These are phyloP conservation scores for Epichloe amarillans DNA, from an alignment of 2,329 filamentous ascomycete species.

Conservation along the genomic window DNA sequence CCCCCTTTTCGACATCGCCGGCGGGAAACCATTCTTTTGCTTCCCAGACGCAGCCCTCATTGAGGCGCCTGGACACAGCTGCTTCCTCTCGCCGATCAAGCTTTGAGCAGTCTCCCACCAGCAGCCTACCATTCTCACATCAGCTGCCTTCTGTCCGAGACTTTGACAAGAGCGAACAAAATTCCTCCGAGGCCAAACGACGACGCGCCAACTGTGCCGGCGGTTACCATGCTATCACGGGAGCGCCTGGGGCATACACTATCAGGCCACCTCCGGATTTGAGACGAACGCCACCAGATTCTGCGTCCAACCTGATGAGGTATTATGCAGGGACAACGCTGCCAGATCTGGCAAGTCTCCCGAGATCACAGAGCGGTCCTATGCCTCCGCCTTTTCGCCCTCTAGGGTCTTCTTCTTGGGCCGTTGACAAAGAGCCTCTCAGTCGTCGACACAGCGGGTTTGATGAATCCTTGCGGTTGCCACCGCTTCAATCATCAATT, in stretches of 20 bases:
- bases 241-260: slow-evolving; percentile 5
- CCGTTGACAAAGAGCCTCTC: slow-evolving; percentile 16
- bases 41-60: slow-evolving; percentile 11
- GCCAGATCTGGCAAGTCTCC: slow-evolving; percentile 17
- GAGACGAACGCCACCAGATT: slow-evolving; percentile 12
- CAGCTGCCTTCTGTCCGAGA: slow-evolving; percentile 15
- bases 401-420: slow-evolving; percentile 15
- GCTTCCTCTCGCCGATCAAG: slow-evolving; percentile 15
- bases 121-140: slow-evolving; percentile 11
- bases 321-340: slow-evolving; percentile 14
- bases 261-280: slow-evolving; percentile 7
- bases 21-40: slow-evolving; percentile 13
- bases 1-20: slow-evolving; percentile 27
- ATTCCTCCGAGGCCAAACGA: slow-evolving; percentile 44
- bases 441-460: slow-evolving; percentile 32
- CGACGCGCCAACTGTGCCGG: slow-evolving; percentile 40
- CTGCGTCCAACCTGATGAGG: slow-evolving; percentile 8
- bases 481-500: slow-evolving; percentile 35
- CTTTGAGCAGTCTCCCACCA: slow-evolving; percentile 14
- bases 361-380: slow-evolving; percentile 23
- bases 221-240: slow-evolving; percentile 17
- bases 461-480: slow-evolving; percentile 39
- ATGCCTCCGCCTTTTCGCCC: slow-evolving; percentile 45
- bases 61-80: slow-evolving; percentile 13
- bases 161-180: slow-evolving; percentile 24